Base-by-base conservation (phyloP, 495 filamentous ascomycete species). In the Penicillium riverlandense region DNA sequence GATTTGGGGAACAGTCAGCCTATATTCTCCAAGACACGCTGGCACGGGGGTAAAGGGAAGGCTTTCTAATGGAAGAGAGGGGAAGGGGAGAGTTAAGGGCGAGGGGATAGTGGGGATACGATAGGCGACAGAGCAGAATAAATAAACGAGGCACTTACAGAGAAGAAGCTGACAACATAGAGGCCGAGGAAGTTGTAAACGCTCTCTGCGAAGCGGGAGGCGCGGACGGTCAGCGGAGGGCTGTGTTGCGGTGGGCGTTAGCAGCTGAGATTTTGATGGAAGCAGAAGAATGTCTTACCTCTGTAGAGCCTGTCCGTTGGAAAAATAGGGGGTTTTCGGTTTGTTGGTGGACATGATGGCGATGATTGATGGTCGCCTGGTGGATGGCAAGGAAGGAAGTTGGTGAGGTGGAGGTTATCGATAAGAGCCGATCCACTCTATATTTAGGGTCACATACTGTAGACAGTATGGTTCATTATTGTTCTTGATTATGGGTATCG, bases 121-220 rank as follows among this genome's bases (percentile, higher is more conserved):
- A 40, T 27, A 8, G 11, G 32, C 10, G 32, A 34, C 9, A 34
- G 32, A 34, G n/a, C 9, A 34, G 14, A 34, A 34, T 1, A 11
- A 34, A 35, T 22, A 15, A 22, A 43, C 5, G 11, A 35, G 13
- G 0, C 22, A 57, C 62, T 13, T 65, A 72, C 69, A 44, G 69
- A 55, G 16, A 73, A 66, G 14, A 72, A 53, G 52, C 63, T 71
- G 45, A 66, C 67, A 16, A 69, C 51, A 43, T 69, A 69, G 41
- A 68, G 52, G 35, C 65, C 65, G 34, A 71, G 46, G 48, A 71
- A 71, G 62, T 74, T 45, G 51, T 73, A 71, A 38, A 66, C 42
- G 46, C 55, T 62, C 41, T 74, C 67, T 43, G 68, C 43, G 55
- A 70, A 69, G 50, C 67, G 69, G 41, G 49, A 54, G 45, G 70